Conservation (phyloP, 306 rosid genomes). For the Pachyrhizus erosus region DNA sequence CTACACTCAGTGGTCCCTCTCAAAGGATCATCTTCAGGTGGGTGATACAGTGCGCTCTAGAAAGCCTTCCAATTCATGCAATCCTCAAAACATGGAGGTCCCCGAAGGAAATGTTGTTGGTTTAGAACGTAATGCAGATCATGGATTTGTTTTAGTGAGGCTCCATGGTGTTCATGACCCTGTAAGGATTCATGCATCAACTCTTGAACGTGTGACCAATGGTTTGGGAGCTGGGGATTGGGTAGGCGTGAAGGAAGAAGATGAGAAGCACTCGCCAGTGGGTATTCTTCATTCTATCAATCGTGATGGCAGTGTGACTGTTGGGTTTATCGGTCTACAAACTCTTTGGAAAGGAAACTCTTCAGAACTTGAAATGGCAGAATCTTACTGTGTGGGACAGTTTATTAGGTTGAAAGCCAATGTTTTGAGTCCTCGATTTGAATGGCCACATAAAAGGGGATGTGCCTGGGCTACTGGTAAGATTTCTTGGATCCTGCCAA, state of each 20-base stretch:
- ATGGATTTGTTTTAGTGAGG: constrained; percentile 77
- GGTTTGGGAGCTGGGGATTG: constrained; percentile 89
- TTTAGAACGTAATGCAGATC: constrained; percentile 64
- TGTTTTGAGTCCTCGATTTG: constrained; percentile 74
- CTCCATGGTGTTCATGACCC: constrained; percentile 95
- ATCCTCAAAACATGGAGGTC: constrained; percentile 78
- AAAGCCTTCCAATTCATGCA: constrained; percentile 75
- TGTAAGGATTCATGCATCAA: constrained; percentile 66
- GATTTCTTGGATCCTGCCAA: constrained; percentile 84
- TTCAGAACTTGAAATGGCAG: constrained; percentile 87
- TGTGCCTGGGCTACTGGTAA: constrained; percentile 77
- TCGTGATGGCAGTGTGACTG: constrained; percentile 68
- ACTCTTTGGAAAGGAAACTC: constrained; percentile 83
- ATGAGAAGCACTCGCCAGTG: constrained; percentile 77
- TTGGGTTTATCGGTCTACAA: constrained; percentile 77
- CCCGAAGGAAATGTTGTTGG: constrained; percentile 94
- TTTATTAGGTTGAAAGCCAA: constrained; percentile 76
- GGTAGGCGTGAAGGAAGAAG: constrained; percentile 72
- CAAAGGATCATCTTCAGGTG: constrained; percentile 84
- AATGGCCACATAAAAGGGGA: constrained; percentile 79
- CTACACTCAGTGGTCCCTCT: constrained; percentile 79
- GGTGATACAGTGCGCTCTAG: constrained; percentile 90
- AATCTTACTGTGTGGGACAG: constrained; percentile 82
- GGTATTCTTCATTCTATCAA: constrained; percentile 84
- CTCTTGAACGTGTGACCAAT: constrained; percentile 78